Conservation (phyloP, 1,284 basidiomycete species). For the Jaminaea rosea region DNA sequence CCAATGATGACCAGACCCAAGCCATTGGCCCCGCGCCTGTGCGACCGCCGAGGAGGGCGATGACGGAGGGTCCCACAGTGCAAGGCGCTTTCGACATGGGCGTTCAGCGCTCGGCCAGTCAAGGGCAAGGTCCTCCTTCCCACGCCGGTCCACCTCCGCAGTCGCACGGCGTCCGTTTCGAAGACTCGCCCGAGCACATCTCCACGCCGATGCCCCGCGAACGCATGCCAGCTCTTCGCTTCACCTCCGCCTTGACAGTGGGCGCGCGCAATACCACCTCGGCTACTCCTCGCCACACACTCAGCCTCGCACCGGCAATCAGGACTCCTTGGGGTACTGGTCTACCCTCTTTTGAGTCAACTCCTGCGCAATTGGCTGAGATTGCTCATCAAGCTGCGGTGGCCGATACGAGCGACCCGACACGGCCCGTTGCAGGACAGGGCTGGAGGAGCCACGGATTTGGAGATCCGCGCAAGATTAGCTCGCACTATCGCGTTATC, state of each 20-base stretch:
- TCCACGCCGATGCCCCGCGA: too few species aligned
- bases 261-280: not conserved
- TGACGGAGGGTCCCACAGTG: not conserved
- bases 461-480: constrained; percentile 18
- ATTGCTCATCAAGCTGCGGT: not conserved
- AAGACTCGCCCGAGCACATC: too few species aligned
- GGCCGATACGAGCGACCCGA: not conserved
- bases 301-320: not conserved
- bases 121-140: too few species aligned
- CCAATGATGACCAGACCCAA: not conserved
- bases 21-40: not conserved
- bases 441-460: constrained; percentile 33
- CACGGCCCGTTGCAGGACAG: constrained; percentile 1
- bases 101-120: too few species aligned
- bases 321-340: not conserved
- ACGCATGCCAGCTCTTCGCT: too few species aligned
- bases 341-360: not conserved
- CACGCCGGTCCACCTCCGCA: too few species aligned
- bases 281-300: not conserved
- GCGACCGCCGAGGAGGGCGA: too few species aligned
- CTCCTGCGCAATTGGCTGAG: not conserved
- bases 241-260: not conserved
- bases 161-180: too few species aligned
- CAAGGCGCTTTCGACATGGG: too few species aligned
- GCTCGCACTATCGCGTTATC: constrained; percentile 17